Base-by-base conservation (phyloP, 2,329 filamentous ascomycete species). In the Diaporthe sp. region DNA sequence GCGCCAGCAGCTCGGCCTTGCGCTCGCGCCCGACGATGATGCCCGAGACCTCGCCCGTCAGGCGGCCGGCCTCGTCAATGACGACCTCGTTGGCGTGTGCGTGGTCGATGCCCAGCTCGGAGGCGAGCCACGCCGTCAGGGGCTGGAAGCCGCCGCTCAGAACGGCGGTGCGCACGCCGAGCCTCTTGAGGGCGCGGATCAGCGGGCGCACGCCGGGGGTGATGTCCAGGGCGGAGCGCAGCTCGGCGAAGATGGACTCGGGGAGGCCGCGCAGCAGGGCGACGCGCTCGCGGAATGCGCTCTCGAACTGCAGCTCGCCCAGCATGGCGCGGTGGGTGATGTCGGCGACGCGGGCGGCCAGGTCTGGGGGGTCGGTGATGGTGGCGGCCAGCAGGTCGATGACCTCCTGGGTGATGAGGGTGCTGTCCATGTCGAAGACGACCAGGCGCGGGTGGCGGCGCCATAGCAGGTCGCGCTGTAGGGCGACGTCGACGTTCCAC, bases 361-460 rank as follows among this genome's bases (percentile, higher is more conserved):
- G 90, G 71, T 95, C 94, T 2, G 90, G 85, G 81, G 89, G 86
- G 84, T 94, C 86, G 65, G 85, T 88, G 80, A 98, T 91, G 51
- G 94, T 94, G 72, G 94, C 92, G 5, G 97, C 97, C 74, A 99
- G 93, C 80, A 98, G 92, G 84, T 99, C 97, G 82, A 99, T 98
- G 76, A 98, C 96, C 86, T 99, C 97, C 84, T 99, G 96, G 72
- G 96, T 94, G 82, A 99, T 98, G 76, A 99, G 90, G 0, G 97
- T 99, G 84, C 94, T 97, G 86, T 99, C 97, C 97, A 99, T 99
- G 84, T 99, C 97, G 81, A 99, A 99, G 44, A 98, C 95, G 4
- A 96, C 95, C 15, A 98, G 88, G 12, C 96, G 91, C 78, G 96
- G 96, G 84, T 97, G 91, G 39, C 93, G 90, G 75, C 95, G 89